phyloP scores from a whole-genome alignment of 495 filamentous ascomycete genomes.

The Podospora bellae-mahoneyi region DNA sequence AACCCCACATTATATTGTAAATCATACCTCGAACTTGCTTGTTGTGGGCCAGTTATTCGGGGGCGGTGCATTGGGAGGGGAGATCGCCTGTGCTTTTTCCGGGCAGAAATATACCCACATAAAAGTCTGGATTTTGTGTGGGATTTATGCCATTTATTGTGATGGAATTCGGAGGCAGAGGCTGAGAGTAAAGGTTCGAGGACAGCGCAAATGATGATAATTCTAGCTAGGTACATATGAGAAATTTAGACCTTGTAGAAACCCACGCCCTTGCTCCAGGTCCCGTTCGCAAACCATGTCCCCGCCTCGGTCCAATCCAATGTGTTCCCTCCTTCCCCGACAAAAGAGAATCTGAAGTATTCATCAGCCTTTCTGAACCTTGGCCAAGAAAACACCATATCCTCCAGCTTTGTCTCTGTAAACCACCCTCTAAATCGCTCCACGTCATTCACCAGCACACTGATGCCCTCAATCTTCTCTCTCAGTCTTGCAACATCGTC shows the following conservation, averaged over 20 bases:
- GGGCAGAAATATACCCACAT: too few relatives aligned
- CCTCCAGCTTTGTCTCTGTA: conserved; percentile 17
- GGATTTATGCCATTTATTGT: too few relatives aligned
- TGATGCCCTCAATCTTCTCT: conserved; percentile 22
- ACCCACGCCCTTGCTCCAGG: conserved; percentile 25
- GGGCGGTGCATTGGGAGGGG: too few relatives aligned
- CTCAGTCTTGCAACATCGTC: not conserved
- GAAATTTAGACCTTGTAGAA: conserved; percentile 18
- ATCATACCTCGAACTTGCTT: too few relatives aligned
- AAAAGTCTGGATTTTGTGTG: too few relatives aligned
- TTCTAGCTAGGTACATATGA: not conserved
- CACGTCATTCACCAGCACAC: conserved; percentile 32
- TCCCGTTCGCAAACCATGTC: conserved; percentile 32
- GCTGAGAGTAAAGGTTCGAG: too few relatives aligned
- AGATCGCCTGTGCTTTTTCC: too few relatives aligned
- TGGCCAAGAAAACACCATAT: conserved; percentile 25
- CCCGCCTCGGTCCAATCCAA: conserved; percentile 26
- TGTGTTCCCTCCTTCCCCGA: conserved; percentile 13
- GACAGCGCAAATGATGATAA: too few relatives aligned
- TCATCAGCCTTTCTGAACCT: conserved; percentile 19
- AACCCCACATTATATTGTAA: too few relatives aligned
- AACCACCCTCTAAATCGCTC: conserved; percentile 30
- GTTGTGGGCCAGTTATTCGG: too few relatives aligned
- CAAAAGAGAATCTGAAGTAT: conserved; percentile 30
- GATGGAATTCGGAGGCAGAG: too few relatives aligned